Conservation (phyloP, 2,329 filamentous ascomycete genomes). For the Colletotrichum incanum region DNA sequence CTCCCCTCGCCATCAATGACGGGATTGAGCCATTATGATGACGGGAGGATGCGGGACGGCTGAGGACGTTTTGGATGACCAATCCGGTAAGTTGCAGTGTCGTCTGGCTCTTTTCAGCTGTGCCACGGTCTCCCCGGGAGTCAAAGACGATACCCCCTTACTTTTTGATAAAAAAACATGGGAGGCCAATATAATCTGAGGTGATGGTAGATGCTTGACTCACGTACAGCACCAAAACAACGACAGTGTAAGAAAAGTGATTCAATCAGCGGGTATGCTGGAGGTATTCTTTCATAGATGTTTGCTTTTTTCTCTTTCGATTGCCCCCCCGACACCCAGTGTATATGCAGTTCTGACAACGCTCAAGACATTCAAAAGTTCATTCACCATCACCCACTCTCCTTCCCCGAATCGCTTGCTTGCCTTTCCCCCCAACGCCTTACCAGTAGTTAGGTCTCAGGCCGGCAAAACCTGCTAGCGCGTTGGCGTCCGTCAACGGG, state of each 20-base stretch:
- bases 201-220: not conserved
- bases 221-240: not conserved
- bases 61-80: not conserved
- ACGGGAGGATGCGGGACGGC: not conserved
- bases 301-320: slow-evolving; percentile 5
- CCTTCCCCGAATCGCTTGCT: not conserved
- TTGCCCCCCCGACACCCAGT: slow-evolving; percentile 24
- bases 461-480: slow-evolving; percentile 71
- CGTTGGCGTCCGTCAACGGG: slow-evolving; percentile 63
- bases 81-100: not conserved
- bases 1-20: not conserved
- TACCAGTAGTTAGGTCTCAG: slow-evolving; percentile 75
- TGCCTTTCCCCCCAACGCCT: not conserved
- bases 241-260: not conserved
- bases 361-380: slow-evolving; percentile 36
- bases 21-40: not conserved
- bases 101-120: not conserved
- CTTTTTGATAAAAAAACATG: not conserved
- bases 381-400: not conserved
- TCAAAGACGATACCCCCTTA: not conserved
- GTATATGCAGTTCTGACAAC: slow-evolving; percentile 41
- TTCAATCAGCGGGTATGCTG: slow-evolving; percentile 6
- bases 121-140: not conserved
- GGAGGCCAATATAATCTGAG: not conserved
- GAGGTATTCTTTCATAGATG: slow-evolving; percentile 18